phyloP scores from a whole-genome alignment of 2,329 filamentous ascomycete genomes.

The Penicillium freii region DNA sequence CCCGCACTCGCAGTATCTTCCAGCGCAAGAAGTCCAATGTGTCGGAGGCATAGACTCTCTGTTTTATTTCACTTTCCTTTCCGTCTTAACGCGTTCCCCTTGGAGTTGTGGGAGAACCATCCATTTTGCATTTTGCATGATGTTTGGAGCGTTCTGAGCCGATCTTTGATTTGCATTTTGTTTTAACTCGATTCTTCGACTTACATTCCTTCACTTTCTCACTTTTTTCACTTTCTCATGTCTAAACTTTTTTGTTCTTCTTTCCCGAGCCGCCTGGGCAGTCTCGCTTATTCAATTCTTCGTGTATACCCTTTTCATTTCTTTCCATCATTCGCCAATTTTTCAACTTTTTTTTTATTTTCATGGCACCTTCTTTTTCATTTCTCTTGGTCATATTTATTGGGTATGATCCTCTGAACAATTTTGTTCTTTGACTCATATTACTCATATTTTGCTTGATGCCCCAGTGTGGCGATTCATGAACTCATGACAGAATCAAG shows the following conservation, averaged over 20 bases:
- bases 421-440: conserved; percentile 2
- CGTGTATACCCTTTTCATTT: conserved; percentile 24
- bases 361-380: conserved; percentile 9
- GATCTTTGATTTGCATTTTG: conserved; percentile 13
- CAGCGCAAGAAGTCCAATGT: conserved; percentile 54
- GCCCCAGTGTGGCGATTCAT: conserved; percentile 8
- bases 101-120: conserved; percentile 1
- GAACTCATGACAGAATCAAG: conserved; percentile 17
- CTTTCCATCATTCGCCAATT: conserved; percentile 12
- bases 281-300: conserved; percentile 27
- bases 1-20: conserved; percentile 71
- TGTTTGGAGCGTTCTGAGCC: conserved; percentile 20
- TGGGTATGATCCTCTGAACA: conserved; percentile 11
- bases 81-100: background rate
- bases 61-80: background rate
- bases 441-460: background rate
- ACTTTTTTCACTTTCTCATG: conserved; percentile 13
- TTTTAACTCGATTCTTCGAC: conserved; percentile 3
- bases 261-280: conserved; percentile 26
- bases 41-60: conserved; percentile 27
- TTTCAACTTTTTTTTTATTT: conserved; percentile 13
- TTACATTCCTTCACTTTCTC: conserved; percentile 14
- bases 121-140: conserved; percentile 21
- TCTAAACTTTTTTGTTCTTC: conserved; percentile 14
- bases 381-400: conserved; percentile 15